Evolutionary conservation across 2,329 filamentous ascomycete genomes (phyloP).

Genomic region (Passalora sequoiae): DNA sequence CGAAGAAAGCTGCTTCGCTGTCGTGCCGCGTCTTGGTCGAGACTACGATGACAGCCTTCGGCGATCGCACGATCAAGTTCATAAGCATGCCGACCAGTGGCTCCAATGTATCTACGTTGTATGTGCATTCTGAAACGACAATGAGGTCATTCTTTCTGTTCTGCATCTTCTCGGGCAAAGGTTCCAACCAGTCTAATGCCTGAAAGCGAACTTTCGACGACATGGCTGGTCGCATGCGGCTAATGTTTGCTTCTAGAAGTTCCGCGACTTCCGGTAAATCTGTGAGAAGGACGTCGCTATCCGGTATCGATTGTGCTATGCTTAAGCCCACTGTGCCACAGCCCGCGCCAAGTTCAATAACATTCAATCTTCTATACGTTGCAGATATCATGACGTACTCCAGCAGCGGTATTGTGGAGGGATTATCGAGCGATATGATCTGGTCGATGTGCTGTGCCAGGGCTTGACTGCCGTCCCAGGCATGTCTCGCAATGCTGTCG

Average conservation of each 20-base stretch:
- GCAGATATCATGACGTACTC: slow-evolving; percentile 36
- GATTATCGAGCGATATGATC: slow-evolving; percentile 34
- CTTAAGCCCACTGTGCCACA: slow-evolving; percentile 64
- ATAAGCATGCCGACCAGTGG: slow-evolving; percentile 56
- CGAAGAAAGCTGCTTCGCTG: slow-evolving; percentile 62
- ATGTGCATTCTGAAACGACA: slow-evolving; percentile 66
- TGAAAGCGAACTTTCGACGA: slow-evolving; percentile 44
- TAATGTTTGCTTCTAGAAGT: slow-evolving; percentile 55
- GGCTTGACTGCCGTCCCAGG: slow-evolving; percentile 63
- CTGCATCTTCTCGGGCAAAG: slow-evolving; percentile 38
- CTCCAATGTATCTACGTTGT: slow-evolving; percentile 63
- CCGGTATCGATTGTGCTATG: slow-evolving; percentile 51
- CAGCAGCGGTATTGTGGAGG: slow-evolving; percentile 33
- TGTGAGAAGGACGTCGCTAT: slow-evolving; percentile 55
- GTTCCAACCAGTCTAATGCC: slow-evolving; percentile 59
- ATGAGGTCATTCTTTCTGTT: slow-evolving; percentile 53
- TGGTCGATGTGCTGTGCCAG: slow-evolving; percentile 50
- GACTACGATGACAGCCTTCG: slow-evolving; percentile 51
- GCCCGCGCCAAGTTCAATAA: slow-evolving; percentile 63
- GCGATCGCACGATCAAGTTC: slow-evolving; percentile 45
- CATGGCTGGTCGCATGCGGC: slow-evolving; percentile 39
- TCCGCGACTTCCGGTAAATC: slow-evolving; percentile 61
- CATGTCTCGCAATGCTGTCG: slow-evolving; percentile 66
- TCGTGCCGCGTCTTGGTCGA: slow-evolving; percentile 64
- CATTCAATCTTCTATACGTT: slow-evolving; percentile 41